Conservation (phyloP, 345 rosid genomes). For the Eucalyptus tenuipes region DNA sequence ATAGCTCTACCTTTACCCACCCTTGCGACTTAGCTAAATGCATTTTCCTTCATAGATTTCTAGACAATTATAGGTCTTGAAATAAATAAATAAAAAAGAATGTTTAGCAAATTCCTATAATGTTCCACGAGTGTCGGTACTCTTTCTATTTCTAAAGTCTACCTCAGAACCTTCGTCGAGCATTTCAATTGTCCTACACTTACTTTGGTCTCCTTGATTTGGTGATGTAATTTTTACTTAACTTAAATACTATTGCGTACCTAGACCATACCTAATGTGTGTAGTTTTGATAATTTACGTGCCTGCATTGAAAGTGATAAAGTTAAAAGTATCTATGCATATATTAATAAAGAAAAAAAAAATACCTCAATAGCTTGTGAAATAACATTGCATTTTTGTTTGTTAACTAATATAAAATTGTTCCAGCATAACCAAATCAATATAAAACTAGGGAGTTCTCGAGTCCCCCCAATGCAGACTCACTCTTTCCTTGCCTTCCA, state of each 20-base stretch:
- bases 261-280: not conserved
- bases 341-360: not conserved
- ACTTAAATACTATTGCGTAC: accelerated
- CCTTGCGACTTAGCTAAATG: too few species aligned
- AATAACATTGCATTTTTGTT: not conserved
- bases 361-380: not conserved
- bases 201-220: not conserved
- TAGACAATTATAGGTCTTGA: too few species aligned
- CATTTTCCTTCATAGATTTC: too few species aligned
- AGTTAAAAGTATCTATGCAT: not conserved
- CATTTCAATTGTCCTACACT: not conserved
- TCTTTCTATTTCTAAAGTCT: too few species aligned
- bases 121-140: not conserved
- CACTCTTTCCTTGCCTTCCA: not conserved
- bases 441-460: not conserved
- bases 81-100: too few species aligned
- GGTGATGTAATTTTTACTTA: not conserved
- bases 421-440: not conserved
- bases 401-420: not conserved
- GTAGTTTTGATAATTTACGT: not conserved
- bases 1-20: too few species aligned
- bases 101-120: not conserved
- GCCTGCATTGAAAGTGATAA: not conserved
- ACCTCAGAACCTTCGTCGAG: not conserved
- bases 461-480: not conserved